Evolutionary conservation across 116 monocot genomes (phyloP), one percentile per base, ranked within the genome.

Genomic region (Thalassia testudinum): DNA sequence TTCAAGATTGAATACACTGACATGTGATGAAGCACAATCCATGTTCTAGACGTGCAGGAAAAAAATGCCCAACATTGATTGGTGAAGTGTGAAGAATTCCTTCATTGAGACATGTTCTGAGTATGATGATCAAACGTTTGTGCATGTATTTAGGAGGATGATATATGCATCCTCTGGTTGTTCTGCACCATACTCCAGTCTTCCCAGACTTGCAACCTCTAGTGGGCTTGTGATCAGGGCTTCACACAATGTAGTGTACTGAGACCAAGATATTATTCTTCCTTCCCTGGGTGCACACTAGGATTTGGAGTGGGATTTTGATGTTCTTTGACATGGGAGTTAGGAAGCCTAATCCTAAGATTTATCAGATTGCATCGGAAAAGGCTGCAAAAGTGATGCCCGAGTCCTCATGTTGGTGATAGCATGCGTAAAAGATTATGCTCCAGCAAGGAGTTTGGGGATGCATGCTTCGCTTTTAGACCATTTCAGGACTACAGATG

Each of bases 251-350:
- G 81, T 89, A 12, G 90, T 85, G 50, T 89, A 82, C 60, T 68
- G 97, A 2, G 89, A 97, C 50, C 78, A 81, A 58, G 89, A 97
- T 61, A 89, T 97, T 27, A 89, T 97, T 59, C 79, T 97, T 50
- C 97, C 97, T 48, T 70, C 89, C 15, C 50, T 97, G 50, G 97
- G 97, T 25, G 58, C 89, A 53, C 79, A 89, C 49, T 34, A 92
- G 92, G 83, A 83, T 47, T 83, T 85, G 1, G 97, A 97, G 60
- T 97, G 97, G 97, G 97, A 89, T 76, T 97, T 97, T 38, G 97
- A 85, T 12, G 89, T 97, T 19, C 89, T 97, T 74, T 97, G 19
- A 82, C 0, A 77, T 79, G 12, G 97, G 97, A 5, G 49, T 97
- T 0, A 89, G 89, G 59, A 97, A 97, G 42, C 97, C 97, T 0